Conservation (phyloP, 1,284 basidiomycete species). For the Malassezia pachydermatis region DNA sequence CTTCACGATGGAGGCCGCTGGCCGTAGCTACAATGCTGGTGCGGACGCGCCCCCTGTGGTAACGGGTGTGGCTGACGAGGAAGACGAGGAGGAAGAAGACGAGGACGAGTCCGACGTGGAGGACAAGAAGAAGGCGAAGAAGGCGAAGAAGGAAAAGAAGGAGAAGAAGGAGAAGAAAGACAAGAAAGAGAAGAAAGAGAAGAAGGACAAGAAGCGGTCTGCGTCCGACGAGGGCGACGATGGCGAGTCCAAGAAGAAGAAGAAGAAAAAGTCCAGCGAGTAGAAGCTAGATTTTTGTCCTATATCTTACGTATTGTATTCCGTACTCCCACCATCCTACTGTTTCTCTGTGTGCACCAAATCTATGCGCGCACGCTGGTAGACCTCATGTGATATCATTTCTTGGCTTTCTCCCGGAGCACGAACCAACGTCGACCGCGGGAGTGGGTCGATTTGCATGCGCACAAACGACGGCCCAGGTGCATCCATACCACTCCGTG, state of each 20-base stretch:
- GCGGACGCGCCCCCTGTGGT: conserved; percentile 32
- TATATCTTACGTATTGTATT: conserved; percentile 2
- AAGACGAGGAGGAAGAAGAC: conserved; percentile 48
- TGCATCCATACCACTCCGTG: neutral
- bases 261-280: conserved; percentile 27
- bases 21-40: conserved; percentile 39
- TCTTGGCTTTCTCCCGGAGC: too few species aligned
- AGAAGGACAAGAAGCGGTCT: conserved; percentile 35
- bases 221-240: conserved; percentile 24
- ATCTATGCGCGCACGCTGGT: conserved; percentile 24
- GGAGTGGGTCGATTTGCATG: conserved; percentile 18
- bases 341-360: conserved; percentile 17
- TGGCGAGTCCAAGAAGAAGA: conserved; percentile 29
- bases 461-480: conserved; percentile 3
- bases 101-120: conserved; percentile 55
- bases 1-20: conserved; percentile 36
- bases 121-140: conserved; percentile 19
- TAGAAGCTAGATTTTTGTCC: neutral
- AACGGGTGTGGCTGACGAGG: conserved; percentile 50
- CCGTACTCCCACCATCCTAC: conserved; percentile 11
- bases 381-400: conserved; percentile 18
- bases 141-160: conserved; percentile 8
- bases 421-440: neutral
- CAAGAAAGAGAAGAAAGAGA: conserved; percentile 21
- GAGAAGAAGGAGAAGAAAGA: conserved; percentile 36